These are phyloP conservation scores for Xylariaceae sp. DNA, from an alignment of 2,329 filamentous ascomycete genomes.

Conservation along the genomic window DNA sequence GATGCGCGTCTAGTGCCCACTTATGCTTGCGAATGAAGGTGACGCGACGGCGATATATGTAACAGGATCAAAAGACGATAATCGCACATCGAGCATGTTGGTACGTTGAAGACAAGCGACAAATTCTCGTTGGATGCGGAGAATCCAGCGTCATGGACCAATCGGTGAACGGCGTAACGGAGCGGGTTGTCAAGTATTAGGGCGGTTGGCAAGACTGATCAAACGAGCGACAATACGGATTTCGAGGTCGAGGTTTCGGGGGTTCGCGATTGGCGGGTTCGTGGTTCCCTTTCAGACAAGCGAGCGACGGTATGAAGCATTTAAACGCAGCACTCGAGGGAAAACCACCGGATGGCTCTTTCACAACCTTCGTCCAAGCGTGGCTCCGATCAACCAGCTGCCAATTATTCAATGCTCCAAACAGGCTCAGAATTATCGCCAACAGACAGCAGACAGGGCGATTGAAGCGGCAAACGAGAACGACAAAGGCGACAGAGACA, in stretches of 20 bases:
- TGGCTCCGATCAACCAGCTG: neutral
- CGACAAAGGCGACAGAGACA: neutral
- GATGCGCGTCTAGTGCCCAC: constrained; percentile 22
- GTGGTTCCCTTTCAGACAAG: constrained; percentile 6
- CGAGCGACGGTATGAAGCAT: constrained; percentile 10
- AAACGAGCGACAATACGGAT: constrained; percentile 19
- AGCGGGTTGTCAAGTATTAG: neutral
- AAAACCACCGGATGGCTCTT: constrained; percentile 1
- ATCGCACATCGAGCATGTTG: constrained; percentile 32
- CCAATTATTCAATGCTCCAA: neutral
- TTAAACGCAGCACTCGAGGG: neutral
- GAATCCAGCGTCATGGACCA: constrained; percentile 9
- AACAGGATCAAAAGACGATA: constrained; percentile 22
- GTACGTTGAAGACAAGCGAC: constrained; percentile 23
- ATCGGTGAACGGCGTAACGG: constrained; percentile 4
- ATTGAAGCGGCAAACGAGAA: neutral
- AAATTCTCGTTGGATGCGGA: constrained; percentile 1
- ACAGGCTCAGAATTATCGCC: neutral
- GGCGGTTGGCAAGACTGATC: constrained; percentile 1
- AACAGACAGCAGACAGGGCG: constrained; percentile 1
- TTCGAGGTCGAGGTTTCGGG: neutral
- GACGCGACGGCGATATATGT: constrained; percentile 25
- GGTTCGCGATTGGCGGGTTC: neutral
- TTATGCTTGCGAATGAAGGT: constrained; percentile 27
- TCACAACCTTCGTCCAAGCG: neutral